Base-by-base conservation (phyloP, 1,284 basidiomycete genomes). In the Ceratobasidium papillatum region DNA sequence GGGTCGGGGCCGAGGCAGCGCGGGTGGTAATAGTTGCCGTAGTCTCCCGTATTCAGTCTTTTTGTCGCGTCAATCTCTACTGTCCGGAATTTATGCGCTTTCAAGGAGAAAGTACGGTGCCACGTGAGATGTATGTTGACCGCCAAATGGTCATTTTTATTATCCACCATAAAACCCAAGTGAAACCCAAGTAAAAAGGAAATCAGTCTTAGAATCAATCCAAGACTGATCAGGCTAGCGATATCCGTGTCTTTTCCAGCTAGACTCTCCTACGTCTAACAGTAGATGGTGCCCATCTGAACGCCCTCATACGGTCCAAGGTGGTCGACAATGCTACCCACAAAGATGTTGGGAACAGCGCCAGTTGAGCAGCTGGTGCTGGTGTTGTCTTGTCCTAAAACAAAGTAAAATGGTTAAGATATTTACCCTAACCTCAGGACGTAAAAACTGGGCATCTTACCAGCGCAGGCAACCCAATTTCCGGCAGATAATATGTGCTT, bases 401-500 rank as follows among this genome's bases (percentile, higher is more conserved):
- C 22, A 22, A 32, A 8, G 27, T 12, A 34, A 8, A 22, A 41
- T 25, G 47, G 9, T 30, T 52, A 47, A 38, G 63, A 34, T 34
- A 25, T 36, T 36, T 9, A 34, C 38, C 38, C 30, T 22, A 27
- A 5, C 30, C 25, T 3, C 5, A 17, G 4, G 25, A 27, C 3
- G 11, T 14, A 12, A 34, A 38, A n/a, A 51, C 4, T 14, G 19
- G 19, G 30, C 3, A 32, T 17, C 66, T 58, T 71, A 86, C 86
- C 86, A 0, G 86, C 82, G 76, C 88, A 88, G 0, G 78, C 78
- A 36, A 81, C 80, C 87, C 89, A 90, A 43, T 82, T 81, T 1
- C 81, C 82, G 2, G 82, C 83, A 59, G 84, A 84, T 72, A 83
- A 76, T 56, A 90, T 89, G 76, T 90, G 89, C 19, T 87, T 82